Conservation (phyloP, 257 asterid genomes). For the Solanum sejunctum region DNA sequence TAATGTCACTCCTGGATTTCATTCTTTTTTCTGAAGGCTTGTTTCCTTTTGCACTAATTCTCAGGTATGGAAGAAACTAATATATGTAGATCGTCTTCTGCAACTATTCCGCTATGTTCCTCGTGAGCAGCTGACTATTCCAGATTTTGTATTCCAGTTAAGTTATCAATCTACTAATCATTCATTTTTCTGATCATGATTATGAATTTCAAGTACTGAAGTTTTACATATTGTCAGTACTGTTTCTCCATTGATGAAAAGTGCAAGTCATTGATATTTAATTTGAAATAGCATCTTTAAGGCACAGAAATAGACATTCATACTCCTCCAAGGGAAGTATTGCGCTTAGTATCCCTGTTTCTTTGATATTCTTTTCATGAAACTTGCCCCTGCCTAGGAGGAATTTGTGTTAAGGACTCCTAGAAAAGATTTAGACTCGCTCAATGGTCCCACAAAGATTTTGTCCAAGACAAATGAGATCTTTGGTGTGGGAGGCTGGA, state of each 20-base stretch:
- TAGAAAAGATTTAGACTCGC: not conserved
- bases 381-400: not conserved
- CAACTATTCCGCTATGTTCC: conserved; percentile 86
- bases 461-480: not conserved
- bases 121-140: conserved; percentile 83
- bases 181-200: not conserved
- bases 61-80: conserved; percentile 96
- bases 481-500: not conserved
- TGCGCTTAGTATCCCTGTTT: not conserved
- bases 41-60: not conserved
- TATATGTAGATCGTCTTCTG: conserved; percentile 84
- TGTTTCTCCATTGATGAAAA: not conserved
- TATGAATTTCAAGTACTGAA: not conserved
- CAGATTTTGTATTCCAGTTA: conserved; percentile 94
- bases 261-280: not conserved
- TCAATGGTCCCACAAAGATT: not conserved
- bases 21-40: not conserved
- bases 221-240: not conserved
- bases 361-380: not conserved
- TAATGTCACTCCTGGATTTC: not conserved
- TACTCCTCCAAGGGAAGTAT: not conserved
- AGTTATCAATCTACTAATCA: conserved; percentile 22
- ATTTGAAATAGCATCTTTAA: not conserved
- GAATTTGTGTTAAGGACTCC: not conserved
- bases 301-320: not conserved